Evolutionary conservation across 805 yeast species (phyloP).

Genomic region (Hanseniaspora clermontiae): DNA sequence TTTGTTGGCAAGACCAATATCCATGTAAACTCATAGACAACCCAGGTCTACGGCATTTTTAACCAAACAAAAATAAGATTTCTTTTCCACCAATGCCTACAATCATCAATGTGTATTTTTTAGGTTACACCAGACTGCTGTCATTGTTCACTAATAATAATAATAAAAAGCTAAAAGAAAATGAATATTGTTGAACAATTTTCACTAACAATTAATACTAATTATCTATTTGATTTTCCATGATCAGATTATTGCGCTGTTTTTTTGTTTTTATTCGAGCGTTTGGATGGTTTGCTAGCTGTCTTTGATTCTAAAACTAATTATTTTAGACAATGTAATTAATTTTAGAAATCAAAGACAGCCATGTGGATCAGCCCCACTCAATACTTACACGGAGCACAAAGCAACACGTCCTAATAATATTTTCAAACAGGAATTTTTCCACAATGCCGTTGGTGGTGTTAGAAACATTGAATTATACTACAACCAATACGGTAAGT

Average conservation of each 20-base stretch:
- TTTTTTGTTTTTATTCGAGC: background rate
- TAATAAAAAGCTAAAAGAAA: background rate
- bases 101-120: background rate
- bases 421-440: slow-evolving; percentile 56
- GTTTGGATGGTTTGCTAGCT: background rate
- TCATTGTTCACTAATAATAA: background rate
- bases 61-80: background rate
- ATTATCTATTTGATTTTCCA: background rate
- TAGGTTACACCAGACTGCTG: background rate
- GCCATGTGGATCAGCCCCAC: too few relatives aligned
- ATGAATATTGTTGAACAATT: background rate
- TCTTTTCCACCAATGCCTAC: background rate
- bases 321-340: background rate
- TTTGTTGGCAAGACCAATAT: background rate
- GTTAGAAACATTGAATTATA: slow-evolving; percentile 56
- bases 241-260: background rate
- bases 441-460: slow-evolving; percentile 76
- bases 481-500: slow-evolving; percentile 78
- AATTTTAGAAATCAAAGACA: background rate
- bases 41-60: background rate
- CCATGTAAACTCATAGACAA: background rate
- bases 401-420: background rate
- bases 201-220: background rate
- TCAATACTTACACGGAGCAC: too few relatives aligned
- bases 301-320: background rate